phyloP scores from a whole-genome alignment of 176 grass and related monocot genomes.

The Urochloa ruziziensis region DNA sequence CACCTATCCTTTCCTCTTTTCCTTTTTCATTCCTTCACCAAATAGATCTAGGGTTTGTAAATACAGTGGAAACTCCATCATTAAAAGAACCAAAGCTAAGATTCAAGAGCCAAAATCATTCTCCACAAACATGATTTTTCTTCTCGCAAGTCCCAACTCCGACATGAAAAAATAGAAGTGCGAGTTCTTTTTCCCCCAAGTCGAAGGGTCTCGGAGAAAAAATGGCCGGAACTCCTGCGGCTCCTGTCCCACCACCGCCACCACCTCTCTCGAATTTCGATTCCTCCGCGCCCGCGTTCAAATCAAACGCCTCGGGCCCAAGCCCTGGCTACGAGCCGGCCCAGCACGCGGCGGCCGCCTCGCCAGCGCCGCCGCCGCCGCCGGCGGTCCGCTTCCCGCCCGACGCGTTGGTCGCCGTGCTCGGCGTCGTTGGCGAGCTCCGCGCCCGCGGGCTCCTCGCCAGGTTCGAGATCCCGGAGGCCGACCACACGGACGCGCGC shows the following conservation, averaged over 20 bases:
- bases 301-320: constrained; percentile 9
- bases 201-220: not conserved
- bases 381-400: not conserved
- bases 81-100: no score
- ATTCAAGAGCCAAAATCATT: no score
- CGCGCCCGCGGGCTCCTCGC: constrained; percentile 14
- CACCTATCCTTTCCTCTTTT: no score
- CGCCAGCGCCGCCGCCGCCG: not conserved
- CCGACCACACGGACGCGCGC: not conserved
- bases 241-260: not conserved
- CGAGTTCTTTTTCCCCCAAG: not conserved
- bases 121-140: no score
- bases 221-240: constrained; percentile 18
- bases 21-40: no score
- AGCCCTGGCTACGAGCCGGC: not conserved
- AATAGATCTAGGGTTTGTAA: no score
- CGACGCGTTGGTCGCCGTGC: not conserved
- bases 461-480: constrained; percentile 6
- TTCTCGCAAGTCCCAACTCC: no score
- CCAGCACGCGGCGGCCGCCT: not conserved
- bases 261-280: not conserved
- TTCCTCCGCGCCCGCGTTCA: constrained; percentile 25
- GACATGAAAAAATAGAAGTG: no score
- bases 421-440: constrained; percentile 31
- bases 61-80: no score